Evolutionary conservation across 768 basidiomycete species (phyloP), one percentile per base, ranked within the genome.

Genomic region (Russula sp.): DNA sequence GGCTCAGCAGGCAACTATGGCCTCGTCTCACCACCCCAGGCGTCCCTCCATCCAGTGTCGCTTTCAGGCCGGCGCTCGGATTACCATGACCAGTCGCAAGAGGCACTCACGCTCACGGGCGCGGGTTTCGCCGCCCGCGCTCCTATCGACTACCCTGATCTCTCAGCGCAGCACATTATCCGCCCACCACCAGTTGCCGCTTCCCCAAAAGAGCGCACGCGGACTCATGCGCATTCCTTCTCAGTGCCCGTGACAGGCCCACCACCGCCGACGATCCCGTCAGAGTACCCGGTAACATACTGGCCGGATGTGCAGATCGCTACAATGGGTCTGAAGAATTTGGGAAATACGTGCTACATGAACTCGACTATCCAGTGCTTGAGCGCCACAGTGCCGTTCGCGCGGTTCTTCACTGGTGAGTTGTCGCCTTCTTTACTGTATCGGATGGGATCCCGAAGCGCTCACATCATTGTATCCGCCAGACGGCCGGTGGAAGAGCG

Each of bases 291-390:
- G 5, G 85, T 93, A 22, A 78, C 78, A 6, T 95, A 89, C 72
- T 98, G 94, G 94, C 74, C 79, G 14, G 90, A 94, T 70, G 77
- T 83, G 43, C 82, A 87, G 63, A 84, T 94, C 57, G 88, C 87
- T 25, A 85, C 84, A 20, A 84, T 86, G 0, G 96, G 96, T 4
- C 73, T 99, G 70, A 95, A 95, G 81, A 99, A 99, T 71, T 70
- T 98, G 63, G 87, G 90, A 18, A 98, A 98, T 72, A 99, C 97
- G 8, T 99, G 97, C 73, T 99, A 98, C 71, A 98, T 98, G 93
- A 98, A 98, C 72, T 91, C 97, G 35, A 94, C 93, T 7, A 83
- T 99, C 16, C 97, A 99, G 73, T 99, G 97, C 72, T 77, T 99
- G 70, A 93, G 87, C 70, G 95, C 95, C 0, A 97, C 96, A 0